These are phyloP conservation scores for Lipomyces japonicus DNA, from an alignment of 805 yeast genomes.

Conservation along the genomic window DNA sequence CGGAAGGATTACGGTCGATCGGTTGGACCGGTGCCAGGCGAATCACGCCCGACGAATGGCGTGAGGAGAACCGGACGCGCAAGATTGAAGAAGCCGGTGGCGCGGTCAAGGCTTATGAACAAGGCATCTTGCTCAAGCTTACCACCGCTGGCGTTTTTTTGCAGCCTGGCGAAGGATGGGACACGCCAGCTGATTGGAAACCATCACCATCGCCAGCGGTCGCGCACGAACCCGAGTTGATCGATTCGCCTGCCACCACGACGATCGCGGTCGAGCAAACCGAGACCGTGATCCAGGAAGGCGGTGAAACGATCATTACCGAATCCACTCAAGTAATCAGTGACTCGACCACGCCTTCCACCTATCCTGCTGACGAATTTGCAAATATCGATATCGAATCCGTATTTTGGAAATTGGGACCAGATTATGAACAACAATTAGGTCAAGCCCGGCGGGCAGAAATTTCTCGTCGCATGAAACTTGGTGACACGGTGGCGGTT, in stretches of 20 bases:
- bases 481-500: constrained; percentile 27
- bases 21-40: constrained; percentile 97
- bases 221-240: not conserved
- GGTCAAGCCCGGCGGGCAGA: constrained; percentile 25
- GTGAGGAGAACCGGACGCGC: constrained; percentile 60
- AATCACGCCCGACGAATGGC: constrained; percentile 65
- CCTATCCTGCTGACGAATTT: constrained; percentile 5
- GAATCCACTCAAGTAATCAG: constrained; percentile 1
- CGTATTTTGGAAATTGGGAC: constrained; percentile 20
- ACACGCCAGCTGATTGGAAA: constrained; percentile 30
- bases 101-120: constrained; percentile 67
- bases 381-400: constrained; percentile 13
- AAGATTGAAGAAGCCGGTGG: constrained; percentile 67
- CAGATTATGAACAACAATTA: constrained; percentile 23
- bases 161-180: constrained; percentile 77
- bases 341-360: constrained; percentile 2
- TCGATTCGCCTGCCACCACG: constrained; percentile 94
- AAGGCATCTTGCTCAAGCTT: constrained; percentile 62
- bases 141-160: constrained; percentile 57
- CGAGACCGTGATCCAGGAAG: constrained; percentile 4
- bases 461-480: constrained; percentile 27
- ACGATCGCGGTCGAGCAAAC: constrained; percentile 82
- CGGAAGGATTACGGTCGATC: constrained; percentile 55
- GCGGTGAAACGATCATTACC: constrained; percentile 1
- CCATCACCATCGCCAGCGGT: constrained; percentile 15